Evolutionary conservation across 1,284 basidiomycete species (phyloP), one percentile per base, ranked within the genome.

Genomic region (Tylopilus sp.): DNA sequence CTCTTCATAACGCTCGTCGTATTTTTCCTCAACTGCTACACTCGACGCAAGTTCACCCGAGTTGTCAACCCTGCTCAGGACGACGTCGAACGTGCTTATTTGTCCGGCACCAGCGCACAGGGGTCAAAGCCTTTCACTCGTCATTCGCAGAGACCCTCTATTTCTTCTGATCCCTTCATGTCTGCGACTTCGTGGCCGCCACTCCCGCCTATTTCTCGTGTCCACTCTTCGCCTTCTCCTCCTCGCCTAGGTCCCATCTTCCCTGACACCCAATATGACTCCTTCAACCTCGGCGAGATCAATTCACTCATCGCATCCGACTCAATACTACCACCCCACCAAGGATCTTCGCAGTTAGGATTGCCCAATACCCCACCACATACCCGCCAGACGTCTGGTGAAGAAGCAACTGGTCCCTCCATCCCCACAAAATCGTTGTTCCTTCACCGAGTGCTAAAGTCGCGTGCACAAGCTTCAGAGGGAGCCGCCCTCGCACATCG

Each of bases 151-250:
- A 54, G 38, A 9, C 51, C 44, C 25, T 67, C 64, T 9, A 23
- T 54, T 11, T 67, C 62, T 0, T 39, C 44, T 6, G 55, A 68
- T 11, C 63, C 65, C 15, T 54, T 66, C 36, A 50, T 61, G 3
- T 29, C 45, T 19, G 43, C 49, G 4, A 10, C 39, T 18, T 53
- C 54, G 10, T 53, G 44, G 47, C 47, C 53, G 0, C 41, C 52
- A 16, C 46, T 50, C 30, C 40, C 51, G 3, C 16, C 45, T 26
- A 31, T 29, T 9, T 51, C 57, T n/a, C 49, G 35, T 0, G 23
- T 35, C 18, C 43, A 31, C 18, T 50, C 41, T 18, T 35, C 38
- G 2, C 30, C 19, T 15, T 34, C 48, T 1, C 47, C 39, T 41
- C 41, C 44, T 39, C 53, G 40, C 12, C 21, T 50, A 16, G 33